Conservation (phyloP, 2,329 filamentous ascomycete species). For the Penicillium sp. region DNA sequence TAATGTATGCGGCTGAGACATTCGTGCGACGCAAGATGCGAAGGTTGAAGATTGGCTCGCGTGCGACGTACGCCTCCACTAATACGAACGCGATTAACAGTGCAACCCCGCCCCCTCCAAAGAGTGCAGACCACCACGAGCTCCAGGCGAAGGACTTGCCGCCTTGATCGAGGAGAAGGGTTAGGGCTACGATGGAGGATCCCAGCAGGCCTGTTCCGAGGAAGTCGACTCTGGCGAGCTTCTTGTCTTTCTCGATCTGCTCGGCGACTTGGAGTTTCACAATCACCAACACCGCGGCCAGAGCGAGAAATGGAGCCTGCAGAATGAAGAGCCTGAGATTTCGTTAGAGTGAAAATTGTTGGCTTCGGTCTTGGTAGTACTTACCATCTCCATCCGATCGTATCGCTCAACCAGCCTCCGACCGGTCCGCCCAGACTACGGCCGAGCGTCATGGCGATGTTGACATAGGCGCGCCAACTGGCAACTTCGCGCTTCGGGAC, state of each 20-base stretch:
- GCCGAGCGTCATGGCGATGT: slow-evolving; percentile 53
- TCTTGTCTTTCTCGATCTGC: slow-evolving; percentile 1
- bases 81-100: slow-evolving; percentile 29
- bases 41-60: slow-evolving; percentile 40
- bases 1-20: slow-evolving; percentile 35
- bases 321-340: slow-evolving; percentile 29
- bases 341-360: neutral
- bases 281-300: slow-evolving; percentile 44
- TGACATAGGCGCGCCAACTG: slow-evolving; percentile 53
- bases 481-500: slow-evolving; percentile 54
- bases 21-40: slow-evolving; percentile 36
- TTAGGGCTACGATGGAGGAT: slow-evolving; percentile 45
- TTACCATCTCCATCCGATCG: slow-evolving; percentile 67
- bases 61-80: slow-evolving; percentile 34
- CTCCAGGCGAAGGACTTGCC: slow-evolving; percentile 44
- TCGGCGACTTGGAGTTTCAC: slow-evolving; percentile 40
- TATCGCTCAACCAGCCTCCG: slow-evolving; percentile 63
- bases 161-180: slow-evolving; percentile 53
- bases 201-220: slow-evolving; percentile 54
- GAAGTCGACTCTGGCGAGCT: slow-evolving; percentile 60
- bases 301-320: slow-evolving; percentile 28
- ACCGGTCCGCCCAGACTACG: slow-evolving; percentile 56
- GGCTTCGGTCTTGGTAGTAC: neutral
- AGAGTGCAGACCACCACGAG: slow-evolving; percentile 23
- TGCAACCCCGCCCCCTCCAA: slow-evolving; percentile 14